A percentile compares a stretch with the other conserved stretches of the same genome.
Evolutionary conservation across 2,329 filamentous ascomycete genomes (phyloP).

Genomic region (Chalara sp.): DNA sequence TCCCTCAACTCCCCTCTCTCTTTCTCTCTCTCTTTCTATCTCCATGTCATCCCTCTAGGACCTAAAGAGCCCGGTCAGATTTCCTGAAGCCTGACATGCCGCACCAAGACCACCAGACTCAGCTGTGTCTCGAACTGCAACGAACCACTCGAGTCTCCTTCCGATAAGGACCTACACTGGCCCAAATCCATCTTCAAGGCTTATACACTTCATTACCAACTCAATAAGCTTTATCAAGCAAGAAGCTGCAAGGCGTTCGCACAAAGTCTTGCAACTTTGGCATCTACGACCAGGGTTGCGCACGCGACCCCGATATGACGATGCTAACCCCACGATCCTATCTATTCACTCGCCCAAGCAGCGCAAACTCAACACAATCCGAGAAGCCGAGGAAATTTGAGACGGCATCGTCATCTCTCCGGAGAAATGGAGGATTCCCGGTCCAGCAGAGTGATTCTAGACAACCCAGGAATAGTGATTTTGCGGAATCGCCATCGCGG

Average conservation of each 20-base stretch:
- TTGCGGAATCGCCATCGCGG: conserved; percentile 9
- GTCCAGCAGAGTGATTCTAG: conserved; percentile 6
- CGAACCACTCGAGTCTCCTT: background rate
- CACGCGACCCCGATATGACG: background rate
- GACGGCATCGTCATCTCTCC: too few species aligned
- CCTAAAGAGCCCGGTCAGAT: background rate
- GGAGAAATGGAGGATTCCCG: conserved; percentile 6
- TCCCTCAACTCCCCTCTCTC: background rate
- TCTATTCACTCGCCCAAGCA: background rate
- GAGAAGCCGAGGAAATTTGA: background rate
- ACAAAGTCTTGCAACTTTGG: background rate
- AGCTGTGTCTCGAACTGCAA: background rate
- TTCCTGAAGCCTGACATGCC: background rate
- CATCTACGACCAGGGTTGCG: background rate
- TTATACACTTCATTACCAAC: background rate
- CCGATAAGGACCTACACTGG: background rate
- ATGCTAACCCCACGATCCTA: conserved; percentile 1
- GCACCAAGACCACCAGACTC: conserved; percentile 1
- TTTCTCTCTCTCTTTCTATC: background rate
- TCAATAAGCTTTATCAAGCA: background rate
- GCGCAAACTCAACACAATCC: conserved; percentile 1
- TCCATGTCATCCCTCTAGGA: background rate
- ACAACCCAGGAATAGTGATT: conserved; percentile 2
- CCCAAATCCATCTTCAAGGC: background rate
- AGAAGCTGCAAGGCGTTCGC: background rate